Base-by-base conservation (phyloP, 768 basidiomycete species). In the Collybia nuda region DNA sequence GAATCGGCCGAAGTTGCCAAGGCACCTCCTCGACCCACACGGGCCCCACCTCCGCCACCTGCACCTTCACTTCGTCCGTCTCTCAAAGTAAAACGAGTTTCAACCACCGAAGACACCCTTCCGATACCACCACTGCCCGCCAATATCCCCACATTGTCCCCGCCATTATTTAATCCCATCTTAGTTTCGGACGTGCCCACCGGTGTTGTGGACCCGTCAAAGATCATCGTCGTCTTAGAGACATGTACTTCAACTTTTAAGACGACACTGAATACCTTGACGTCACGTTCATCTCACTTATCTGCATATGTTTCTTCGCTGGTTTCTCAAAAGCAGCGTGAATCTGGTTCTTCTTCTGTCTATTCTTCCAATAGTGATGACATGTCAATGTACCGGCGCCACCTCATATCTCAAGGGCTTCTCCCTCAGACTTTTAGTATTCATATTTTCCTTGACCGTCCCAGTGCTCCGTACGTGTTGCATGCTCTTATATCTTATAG, bases 361-460 rank as follows among this genome's bases (percentile, higher is more conserved):
- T 79, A 82, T 58, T 84, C 82, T 12, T 74, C 72, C 41, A 68
- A 70, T 2, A 82, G 79, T 37, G 76, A 78, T 17, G 74, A 78
- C 49, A 61, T 86, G 60, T 75, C 73, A 15, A 72, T 77, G 52
- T 85, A 88, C 61, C 79, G 75, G 36, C 76, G 80, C 23, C 88
- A 90, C 56, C 78, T 88, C 6, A 67, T 78, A 12, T 79, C 84
- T 6, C 80, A 82, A 48, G 85, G 83, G 5, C 67, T 81, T 35
- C 61, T 85, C 3, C 57, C 73, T 1, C 75, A 72, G 21, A 72
- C 79, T 5, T 68, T 69, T 32, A 73, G 66, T 39, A 66, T 91
- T 29, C 86, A 90, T 54, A 58, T 93, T 12, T 93, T 93, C 68
- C 71, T 93, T 19, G 90, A 93, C 62, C 76, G 90, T 21, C 79